Conservation (phyloP, 2,329 filamentous ascomycete genomes). For the Leptodontidium sp. region DNA sequence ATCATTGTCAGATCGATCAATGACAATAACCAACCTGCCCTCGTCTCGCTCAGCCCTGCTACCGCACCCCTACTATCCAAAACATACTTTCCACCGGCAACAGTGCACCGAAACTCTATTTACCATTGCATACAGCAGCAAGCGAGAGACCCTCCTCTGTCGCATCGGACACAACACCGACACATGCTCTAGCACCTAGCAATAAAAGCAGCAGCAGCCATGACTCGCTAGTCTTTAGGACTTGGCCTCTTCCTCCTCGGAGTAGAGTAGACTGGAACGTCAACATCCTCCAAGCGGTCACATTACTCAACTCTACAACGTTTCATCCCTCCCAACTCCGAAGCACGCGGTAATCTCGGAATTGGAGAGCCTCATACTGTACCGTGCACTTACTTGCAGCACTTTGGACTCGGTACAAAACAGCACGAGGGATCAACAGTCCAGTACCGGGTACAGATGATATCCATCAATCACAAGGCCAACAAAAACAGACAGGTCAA, state of each 20-base stretch:
- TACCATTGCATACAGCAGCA: neutral
- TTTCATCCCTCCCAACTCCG: neutral
- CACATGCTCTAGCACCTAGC: no score
- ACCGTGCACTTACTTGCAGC: neutral
- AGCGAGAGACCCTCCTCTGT: neutral
- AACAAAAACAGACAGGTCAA: neutral
- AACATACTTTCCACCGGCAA: slow-evolving; percentile 13
- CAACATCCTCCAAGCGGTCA: no score
- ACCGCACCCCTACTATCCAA: neutral
- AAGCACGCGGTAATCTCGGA: neutral
- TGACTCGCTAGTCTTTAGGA: neutral
- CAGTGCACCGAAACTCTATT: slow-evolving; percentile 15
- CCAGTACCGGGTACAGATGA: no score
- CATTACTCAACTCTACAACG: no score
- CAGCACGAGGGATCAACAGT: neutral
- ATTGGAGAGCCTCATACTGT: neutral
- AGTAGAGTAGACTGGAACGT: neutral
- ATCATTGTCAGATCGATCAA: neutral
- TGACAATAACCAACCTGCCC: neutral
- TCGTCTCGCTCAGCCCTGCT: slow-evolving; percentile 9
- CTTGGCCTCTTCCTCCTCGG: neutral
- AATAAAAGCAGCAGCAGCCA: slow-evolving; percentile 10
- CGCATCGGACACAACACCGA: slow-evolving; percentile 5
- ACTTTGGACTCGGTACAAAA: neutral
- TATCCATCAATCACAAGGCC: neutral